Evolutionary conservation across 306 rosid species (phyloP), one percentile per base, ranked within the genome.

Genomic region (Psophocarpus tetragonolobus): DNA sequence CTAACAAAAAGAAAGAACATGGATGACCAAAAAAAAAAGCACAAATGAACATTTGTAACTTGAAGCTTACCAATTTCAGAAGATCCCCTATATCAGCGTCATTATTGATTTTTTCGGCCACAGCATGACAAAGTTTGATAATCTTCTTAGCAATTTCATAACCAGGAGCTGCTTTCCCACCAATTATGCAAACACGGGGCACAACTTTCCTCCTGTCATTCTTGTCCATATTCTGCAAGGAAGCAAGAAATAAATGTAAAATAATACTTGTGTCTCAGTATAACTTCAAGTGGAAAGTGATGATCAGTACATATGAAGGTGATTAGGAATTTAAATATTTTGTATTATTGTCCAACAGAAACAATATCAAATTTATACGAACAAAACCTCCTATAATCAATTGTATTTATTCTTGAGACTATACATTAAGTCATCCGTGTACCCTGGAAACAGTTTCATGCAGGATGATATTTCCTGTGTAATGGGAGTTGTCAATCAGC

Each of bases 121-220:
- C 93, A 58, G 81, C 87, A 73, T 88, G 90, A 78, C 90, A 87
- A 57, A 91, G 93, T 82, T 91, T 88, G 85, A 91, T 88, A 68
- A 91, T 87, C 82, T 88, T 87, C 81, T 87, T 88, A 39, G 96
- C 96, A 71, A 80, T 81, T 77, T 87, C 93, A 80, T 88, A 91
- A 79, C 93, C 93, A 45, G 93, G 91, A 80, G 93, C 93, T 50
- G 96, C 96, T 78, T 91, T 91, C 74, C 96, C 96, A 64, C 96
- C 91, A 85, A 88, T 81, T 74, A 91, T 88, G 86, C 93, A 91
- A 88, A 88, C 91, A 21, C 96, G 91, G 26, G 91, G 93, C 20
- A 91, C 91, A 68, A 91, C 93, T 81, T 87, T 91, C 56, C 68
- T 86, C 81, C 81, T 48, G 18, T 85, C 87, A 87, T 74, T 83